Base-by-base conservation (phyloP, 202 grass and related monocot species). In the Musa balbisiana region DNA sequence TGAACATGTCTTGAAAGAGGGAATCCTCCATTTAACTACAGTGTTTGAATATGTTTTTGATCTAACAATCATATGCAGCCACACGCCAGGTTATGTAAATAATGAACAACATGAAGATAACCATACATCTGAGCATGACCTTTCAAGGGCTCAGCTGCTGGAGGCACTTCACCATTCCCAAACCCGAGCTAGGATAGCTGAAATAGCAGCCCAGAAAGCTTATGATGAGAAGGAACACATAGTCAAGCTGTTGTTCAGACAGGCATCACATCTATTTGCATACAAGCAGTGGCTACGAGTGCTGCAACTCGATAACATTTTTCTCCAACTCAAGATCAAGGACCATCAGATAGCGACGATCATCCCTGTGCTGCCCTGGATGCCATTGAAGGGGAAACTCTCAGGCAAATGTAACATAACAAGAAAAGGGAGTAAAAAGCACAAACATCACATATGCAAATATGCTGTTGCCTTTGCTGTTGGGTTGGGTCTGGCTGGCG, bases 401-500 rank as follows among this genome's bases (percentile, higher is more conserved):
- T 72, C 72, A 51, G 49, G 4, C 8, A 76, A 23, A 62, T 3
- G 67, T 23, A 67, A 62, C 51, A 69, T 3, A 24, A 82, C 49
- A 76, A 91, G 81, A 72, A 87, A 71, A 89, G 71, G 82, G 23
- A 84, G 80, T 82, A 88, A 64, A 12, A 85, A 83, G 27, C 85
- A 76, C 52, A 70, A 54, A 23, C 81, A 79, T 2, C 69, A 78
- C 33, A 69, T 94, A 11, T 60, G 85, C 65, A 81, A 54, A 51
- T 83, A 86, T 0, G 81, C 79, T 0, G 52, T 94, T n/a, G 54
- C 88, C 58, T 85, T 94, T 81, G 95, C 83, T 1, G 85, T 94
- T 11, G 94, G 94, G 50, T 83, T 93, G 74, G 88, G 94, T 12
- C 79, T 99, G 22, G 87, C 83, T 12, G 85, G 95, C 1, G 89